These are phyloP conservation scores for Cryptosporidium tyzzeri DNA, from an alignment of 169 alveolate genomes.

Conservation along the genomic window DNA sequence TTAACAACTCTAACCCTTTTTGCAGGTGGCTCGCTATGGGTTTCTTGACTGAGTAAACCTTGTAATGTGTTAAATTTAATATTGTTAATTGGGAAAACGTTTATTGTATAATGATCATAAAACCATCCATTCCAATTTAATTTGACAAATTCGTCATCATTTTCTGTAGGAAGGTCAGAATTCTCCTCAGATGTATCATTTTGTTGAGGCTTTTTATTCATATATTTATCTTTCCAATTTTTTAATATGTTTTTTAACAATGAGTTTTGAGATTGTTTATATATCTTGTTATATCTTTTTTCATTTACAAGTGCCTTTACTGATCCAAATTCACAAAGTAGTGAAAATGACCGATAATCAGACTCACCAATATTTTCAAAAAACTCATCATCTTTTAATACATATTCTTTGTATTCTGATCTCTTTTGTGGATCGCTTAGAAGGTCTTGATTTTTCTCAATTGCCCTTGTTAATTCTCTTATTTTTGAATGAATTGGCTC, in stretches of 20 bases:
- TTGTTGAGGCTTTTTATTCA: background rate
- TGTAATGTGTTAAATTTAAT: conserved; percentile 37
- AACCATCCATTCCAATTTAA: conserved; percentile 71
- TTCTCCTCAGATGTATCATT: background rate
- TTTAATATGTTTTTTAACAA: conserved; percentile 14
- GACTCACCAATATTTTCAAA: conserved; percentile 17
- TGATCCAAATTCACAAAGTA: conserved; percentile 70
- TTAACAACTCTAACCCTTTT: conserved; percentile 12
- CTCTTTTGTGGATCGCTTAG: conserved; percentile 55
- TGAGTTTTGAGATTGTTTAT: conserved; percentile 48
- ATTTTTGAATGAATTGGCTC: conserved; percentile 39
- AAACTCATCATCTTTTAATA: conserved; percentile 39
- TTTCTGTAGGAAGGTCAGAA: background rate
- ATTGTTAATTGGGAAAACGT: conserved; percentile 52
- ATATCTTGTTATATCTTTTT: conserved; percentile 46
- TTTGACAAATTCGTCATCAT: background rate
- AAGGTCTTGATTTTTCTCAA: conserved; percentile 39
- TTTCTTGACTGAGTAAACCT: conserved; percentile 13
- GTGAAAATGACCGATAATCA: conserved; percentile 40
- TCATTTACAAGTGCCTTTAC: conserved; percentile 59
- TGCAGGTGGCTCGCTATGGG: background rate
- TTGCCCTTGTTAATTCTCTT: conserved; percentile 26
- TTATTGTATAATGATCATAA: conserved; percentile 11
- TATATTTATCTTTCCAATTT: conserved; percentile 35
- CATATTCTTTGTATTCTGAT: conserved; percentile 35